Evolutionary conservation across 2,329 filamentous ascomycete genomes (phyloP), one percentile per base, ranked within the genome.

Genomic region (Xylariaceae sp.): DNA sequence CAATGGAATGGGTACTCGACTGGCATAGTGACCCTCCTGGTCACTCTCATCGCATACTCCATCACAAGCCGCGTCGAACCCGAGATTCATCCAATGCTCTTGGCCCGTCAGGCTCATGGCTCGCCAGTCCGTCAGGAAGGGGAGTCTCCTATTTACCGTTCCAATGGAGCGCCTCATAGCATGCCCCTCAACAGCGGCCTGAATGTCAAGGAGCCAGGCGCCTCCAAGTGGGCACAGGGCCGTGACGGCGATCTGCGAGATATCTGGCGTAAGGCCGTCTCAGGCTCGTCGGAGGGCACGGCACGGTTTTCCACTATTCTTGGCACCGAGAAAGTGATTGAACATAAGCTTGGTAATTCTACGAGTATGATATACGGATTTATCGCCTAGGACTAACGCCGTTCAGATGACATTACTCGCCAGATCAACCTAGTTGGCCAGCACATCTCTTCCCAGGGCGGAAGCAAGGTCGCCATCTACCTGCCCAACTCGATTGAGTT

Each of bases 401-500:
- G 68, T 57, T 63, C 75, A 81, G 85, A 87, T 58, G 86, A 91
- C 63, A 75, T 97, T 53, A 93, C 88, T 6, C 86, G 87, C 65
- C 88, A 95, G 72, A 96, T 97, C 73, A 92, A 90, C 73, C 82
- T 94, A 34, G 85, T 97, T 69, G 94, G 94, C 63, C 83, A 84
- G 68, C 85, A 92, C 69, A 82, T 90, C 66, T 79, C 89, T 59
- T 83, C 89, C 67, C 83, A 88, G 64, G 84, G 86, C 58, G 85
- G 85, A 44, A 88, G 86, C 72, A 88, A 86, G 53, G 89, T 97
- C 37, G 94, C 92, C 63, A 83, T 97, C 64, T 96, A 95, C 73
- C 81, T 97, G 58, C 91, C 92, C 49, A 97, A 99, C 79, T 96
- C 92, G 51, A 81, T 96, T 69, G 94, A 99, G 75, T 85, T 96